Conservation (phyloP, 1,139 yeast genomes). For the Blastobotrys capitulatus region DNA sequence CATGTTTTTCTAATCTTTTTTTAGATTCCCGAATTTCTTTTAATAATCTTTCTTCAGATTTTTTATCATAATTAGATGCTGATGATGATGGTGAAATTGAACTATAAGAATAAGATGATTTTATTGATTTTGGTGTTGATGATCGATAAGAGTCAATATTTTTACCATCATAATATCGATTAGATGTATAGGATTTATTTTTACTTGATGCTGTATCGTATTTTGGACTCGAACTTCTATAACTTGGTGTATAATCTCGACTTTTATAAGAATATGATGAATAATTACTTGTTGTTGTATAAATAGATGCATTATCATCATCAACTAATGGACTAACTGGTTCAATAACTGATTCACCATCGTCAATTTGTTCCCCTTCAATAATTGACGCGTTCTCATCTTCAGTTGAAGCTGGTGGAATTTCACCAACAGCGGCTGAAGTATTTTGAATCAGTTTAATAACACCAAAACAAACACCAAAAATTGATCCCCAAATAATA, state of each 20-base stretch:
- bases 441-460: constrained; percentile 18
- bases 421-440: constrained; percentile 10
- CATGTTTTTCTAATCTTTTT: neutral
- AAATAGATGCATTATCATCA: constrained; percentile 7
- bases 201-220: neutral
- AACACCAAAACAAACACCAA: constrained; percentile 20
- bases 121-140: constrained; percentile 1
- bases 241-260: neutral
- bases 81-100: constrained; percentile 8
- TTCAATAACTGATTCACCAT: neutral
- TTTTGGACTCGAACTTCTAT: neutral
- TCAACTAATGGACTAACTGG: constrained; percentile 3
- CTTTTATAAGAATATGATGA: neutral
- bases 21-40: neutral
- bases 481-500: constrained; percentile 25
- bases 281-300: neutral
- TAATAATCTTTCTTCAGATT: neutral
- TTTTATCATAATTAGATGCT: neutral
- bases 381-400: neutral
- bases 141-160: neutral
- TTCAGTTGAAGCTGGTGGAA: neutral
- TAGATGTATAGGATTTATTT: neutral
- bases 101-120: neutral
- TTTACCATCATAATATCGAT: neutral
- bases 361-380: neutral